A percentile compares a stretch with the other conserved stretches of the same genome.
phyloP scores from a whole-genome alignment of 257 asterid genomes.

The Primulina huaijiensis region DNA sequence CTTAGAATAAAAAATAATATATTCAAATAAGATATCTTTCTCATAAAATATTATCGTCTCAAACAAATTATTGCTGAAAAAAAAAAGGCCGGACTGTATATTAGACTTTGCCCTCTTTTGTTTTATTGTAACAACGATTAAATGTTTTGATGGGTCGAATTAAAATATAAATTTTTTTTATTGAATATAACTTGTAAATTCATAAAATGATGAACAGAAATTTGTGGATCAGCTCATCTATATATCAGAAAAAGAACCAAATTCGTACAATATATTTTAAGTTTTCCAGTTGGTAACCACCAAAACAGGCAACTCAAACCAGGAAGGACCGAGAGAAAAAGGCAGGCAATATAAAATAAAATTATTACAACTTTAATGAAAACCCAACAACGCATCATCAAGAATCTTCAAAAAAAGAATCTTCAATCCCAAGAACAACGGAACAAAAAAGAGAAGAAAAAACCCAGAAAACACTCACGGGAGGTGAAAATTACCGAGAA shows the following conservation, averaged over 20 bases:
- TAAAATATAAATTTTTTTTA: too few relatives aligned
- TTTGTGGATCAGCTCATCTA: not conserved
- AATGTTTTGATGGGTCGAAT: not conserved
- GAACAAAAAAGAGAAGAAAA: not conserved
- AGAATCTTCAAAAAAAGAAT: conserved; percentile 10
- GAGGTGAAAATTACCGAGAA: conserved; percentile 30
- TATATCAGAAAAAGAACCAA: not conserved
- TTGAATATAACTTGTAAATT: too few relatives aligned
- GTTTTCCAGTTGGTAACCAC: not conserved
- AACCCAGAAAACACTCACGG: not conserved
- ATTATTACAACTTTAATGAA: not conserved
- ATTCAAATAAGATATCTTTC: too few relatives aligned
- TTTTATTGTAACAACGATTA: too few relatives aligned
- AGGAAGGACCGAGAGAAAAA: not conserved
- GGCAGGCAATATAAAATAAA: not conserved
- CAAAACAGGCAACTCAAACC: not conserved
- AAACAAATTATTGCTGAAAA: too few relatives aligned
- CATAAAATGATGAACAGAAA: not conserved
- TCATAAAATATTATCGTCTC: too few relatives aligned
- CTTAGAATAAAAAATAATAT: too few relatives aligned
- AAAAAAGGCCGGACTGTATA: too few relatives aligned
- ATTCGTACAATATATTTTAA: not conserved
- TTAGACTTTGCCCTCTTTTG: too few relatives aligned
- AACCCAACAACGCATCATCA: conserved; percentile 9
- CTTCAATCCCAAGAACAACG: conserved; percentile 8